phyloP scores from a whole-genome alignment of 805 yeast genomes.

The Maudiozyma serrabonitensis region DNA sequence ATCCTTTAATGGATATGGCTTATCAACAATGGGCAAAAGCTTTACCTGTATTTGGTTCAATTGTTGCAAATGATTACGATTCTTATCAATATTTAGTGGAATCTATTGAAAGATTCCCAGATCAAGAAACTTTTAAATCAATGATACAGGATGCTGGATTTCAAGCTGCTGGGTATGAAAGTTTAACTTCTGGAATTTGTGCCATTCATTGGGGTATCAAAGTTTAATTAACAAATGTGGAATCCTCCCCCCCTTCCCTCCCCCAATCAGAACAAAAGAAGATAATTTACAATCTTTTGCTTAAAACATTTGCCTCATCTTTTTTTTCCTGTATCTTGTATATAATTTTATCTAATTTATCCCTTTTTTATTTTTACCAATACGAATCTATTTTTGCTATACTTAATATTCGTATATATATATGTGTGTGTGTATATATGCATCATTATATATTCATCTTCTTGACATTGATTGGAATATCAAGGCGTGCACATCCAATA shows the following conservation, averaged over 20 bases:
- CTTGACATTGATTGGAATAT: conserved; percentile 33
- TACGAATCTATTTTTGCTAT: background rate
- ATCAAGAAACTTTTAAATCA: conserved; percentile 77
- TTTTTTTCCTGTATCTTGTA: too few relatives aligned
- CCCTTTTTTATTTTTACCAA: background rate
- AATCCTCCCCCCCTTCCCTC: too few relatives aligned
- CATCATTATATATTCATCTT: conserved; percentile 12
- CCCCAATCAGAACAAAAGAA: too few relatives aligned
- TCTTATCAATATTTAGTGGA: conserved; percentile 95
- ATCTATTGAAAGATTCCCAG: conserved; percentile 84
- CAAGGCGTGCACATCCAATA: conserved; percentile 24
- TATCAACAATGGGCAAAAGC: conserved; percentile 85
- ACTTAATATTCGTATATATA: too few relatives aligned
- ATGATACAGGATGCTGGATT: conserved; percentile 97
- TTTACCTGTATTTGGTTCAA: conserved; percentile 90
- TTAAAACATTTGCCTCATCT: too few relatives aligned
- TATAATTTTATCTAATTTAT: background rate
- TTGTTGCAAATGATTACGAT: conserved; percentile 90
- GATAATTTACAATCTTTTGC: too few relatives aligned
- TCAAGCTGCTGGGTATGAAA: conserved; percentile 88
- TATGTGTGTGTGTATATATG: too few relatives aligned
- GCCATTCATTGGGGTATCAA: conserved; percentile 94
- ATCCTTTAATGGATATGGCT: conserved; percentile 58
- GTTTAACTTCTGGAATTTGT: conserved; percentile 88
- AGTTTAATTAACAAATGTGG: conserved; percentile 31